Evolutionary conservation across 2,329 filamentous ascomycete genomes (phyloP), one percentile per base, ranked within the genome.

Genomic region (Aspergillus piperis): DNA sequence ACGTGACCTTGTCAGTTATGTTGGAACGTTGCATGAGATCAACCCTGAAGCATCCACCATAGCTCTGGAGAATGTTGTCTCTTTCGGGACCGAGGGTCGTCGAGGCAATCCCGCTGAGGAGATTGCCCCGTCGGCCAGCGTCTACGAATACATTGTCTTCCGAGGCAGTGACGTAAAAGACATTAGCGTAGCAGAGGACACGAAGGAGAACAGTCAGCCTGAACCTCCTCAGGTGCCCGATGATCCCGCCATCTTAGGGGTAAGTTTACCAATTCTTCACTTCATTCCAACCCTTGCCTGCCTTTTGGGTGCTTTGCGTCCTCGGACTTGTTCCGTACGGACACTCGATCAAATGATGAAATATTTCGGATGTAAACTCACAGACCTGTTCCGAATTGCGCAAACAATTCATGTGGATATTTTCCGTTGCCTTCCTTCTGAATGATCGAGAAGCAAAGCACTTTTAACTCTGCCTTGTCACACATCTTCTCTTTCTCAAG

Each of bases 401-500:
- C 92, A 96, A 66, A 92, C 47, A 83, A 89, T 83, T 85, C 85
- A 82, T 96, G 93, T 96, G 88, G 93, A 96, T 81, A 87, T 89
- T 90, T 55, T 96, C 93, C 92, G 93, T 96, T 97, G 93, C 92
- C 93, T 97, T 97, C 93, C 93, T 97, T 96, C 92, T 97, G 92
- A 96, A 50, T 50, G 23, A 32, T 50, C 47, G 88, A 73, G 56
- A 69, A 75, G 68, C 69, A 68, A 58, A 57, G 47, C 52, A 58
- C 64, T 36, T 52, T 32, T 59, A 57, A 21, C 49, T 55, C 61
- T 55, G 27, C 32, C 57, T 56, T 57, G 50, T 50, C 57, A 27
- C 51, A n/a, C 13, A 42, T 19, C 25, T 21, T 42, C 17, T 52
- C 44, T 44, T 2, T 38, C 5, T 36, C 4, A 4, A 47, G 30